Evolutionary conservation across 352 stramenopile species (phyloP), one percentile per base, ranked within the genome.

Genomic region (Elongisporangium prolatum): DNA sequence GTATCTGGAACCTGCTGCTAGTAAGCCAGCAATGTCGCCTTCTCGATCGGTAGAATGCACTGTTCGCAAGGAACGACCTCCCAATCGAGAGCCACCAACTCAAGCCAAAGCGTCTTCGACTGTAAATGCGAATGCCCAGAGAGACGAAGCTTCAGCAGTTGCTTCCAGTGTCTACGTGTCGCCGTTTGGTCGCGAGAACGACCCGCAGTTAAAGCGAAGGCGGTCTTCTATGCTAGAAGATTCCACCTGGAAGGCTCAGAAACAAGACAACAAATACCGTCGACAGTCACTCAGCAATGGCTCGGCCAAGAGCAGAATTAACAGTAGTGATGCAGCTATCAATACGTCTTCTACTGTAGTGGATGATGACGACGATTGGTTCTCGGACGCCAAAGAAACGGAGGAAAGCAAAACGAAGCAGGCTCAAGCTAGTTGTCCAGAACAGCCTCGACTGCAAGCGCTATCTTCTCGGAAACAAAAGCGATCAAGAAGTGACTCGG

Each of bases 341-440:
- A n/a, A n/a, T n/a, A n/a, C 64, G 16, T 83, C 74, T 37, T 59
- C 68, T 17, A 69, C 71, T 10, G 48, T 48, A 28, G 59, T 37
- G 0, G 64, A 80, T 22, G 74, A 77, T 48, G 67, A 64, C 50
- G 80, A 89, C 50, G 70, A 71, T 2, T 90, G 79, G 79, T 68
- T 89, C 10, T 89, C 79, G 1, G 84, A 88, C 52, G 74, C 72
- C 0, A 78, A 85, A 52, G 75, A 86, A 40, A 62, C 3, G 24
- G 10, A 21, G 21, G 18, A 25, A 13, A 44, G 20, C 18, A 21
- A 11, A 28, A 28, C 49, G 21, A 28, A 13, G n/a, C 21, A 22
- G 28, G 22, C 9, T 5, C 10, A 17, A 47, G 48, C n/a, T 16
- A 34, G 17, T 52, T 61, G n/a, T 64, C 52, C 20, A 14, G 34